A percentile compares a stretch with the other conserved stretches of the same genome.
phyloP scores from a whole-genome alignment of 495 filamentous ascomycete genomes.

The Aspergillus campestris region DNA sequence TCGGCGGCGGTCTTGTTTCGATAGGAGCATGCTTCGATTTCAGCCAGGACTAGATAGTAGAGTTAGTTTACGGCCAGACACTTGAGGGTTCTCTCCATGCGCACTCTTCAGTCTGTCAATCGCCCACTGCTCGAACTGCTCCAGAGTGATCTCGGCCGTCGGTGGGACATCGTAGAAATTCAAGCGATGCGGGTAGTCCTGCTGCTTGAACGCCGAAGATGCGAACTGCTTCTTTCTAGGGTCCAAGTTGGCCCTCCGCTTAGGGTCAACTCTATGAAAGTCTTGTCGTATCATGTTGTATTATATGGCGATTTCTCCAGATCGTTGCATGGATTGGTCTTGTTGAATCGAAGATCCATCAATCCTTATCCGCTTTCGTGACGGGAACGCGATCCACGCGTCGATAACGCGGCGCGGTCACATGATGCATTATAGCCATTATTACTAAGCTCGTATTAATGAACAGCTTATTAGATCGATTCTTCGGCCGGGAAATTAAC shows the following conservation, averaged over 20 bases:
- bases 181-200: constrained; percentile 74
- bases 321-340: too few species aligned
- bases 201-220: constrained; percentile 56
- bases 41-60: constrained; percentile 64
- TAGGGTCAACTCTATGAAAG: constrained; percentile 66
- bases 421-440: too few species aligned
- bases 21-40: constrained; percentile 93
- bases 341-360: too few species aligned
- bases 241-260: constrained; percentile 65
- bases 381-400: too few species aligned
- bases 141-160: constrained; percentile 88
- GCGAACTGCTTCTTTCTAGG: constrained; percentile 84
- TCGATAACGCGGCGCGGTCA: too few species aligned
- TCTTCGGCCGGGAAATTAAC: too few species aligned
- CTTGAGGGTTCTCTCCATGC: neutral
- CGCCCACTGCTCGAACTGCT: constrained; percentile 99
- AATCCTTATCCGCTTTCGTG: too few species aligned
- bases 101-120: constrained; percentile 79
- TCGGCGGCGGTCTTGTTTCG: constrained; percentile 77
- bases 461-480: too few species aligned
- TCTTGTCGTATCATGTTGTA: constrained; percentile 65
- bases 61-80: neutral
- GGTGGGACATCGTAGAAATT: constrained; percentile 89
- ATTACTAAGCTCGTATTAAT: too few species aligned
- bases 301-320: neutral